Evolutionary conservation across 352 stramenopile genomes (phyloP).

Genomic region (Phytopythium delawarense): DNA sequence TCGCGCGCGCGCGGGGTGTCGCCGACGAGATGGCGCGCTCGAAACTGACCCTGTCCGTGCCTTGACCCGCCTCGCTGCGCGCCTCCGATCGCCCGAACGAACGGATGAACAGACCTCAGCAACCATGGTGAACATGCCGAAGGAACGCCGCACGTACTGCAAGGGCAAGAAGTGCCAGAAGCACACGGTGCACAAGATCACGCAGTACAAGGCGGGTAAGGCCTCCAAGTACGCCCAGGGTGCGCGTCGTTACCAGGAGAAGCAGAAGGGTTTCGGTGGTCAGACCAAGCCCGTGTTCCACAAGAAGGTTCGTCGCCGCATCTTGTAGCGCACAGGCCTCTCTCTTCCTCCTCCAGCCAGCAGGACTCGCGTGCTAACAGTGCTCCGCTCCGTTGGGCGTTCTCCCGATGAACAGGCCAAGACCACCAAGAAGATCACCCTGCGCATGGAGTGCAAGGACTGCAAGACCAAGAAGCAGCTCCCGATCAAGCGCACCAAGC

Average conservation of each 20-base stretch:
- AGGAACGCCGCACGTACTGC: constrained; percentile 99
- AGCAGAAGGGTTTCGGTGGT: constrained; percentile 99
- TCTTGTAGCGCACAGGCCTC: background rate
- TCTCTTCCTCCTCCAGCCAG: too few species aligned
- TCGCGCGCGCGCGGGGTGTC: background rate
- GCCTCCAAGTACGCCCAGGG: constrained; percentile 99
- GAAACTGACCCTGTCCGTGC: constrained; percentile 1
- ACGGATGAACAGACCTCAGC: constrained; percentile 48
- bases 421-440: constrained; percentile 96
- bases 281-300: constrained; percentile 99
- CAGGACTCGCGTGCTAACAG: constrained; percentile 4
- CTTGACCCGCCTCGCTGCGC: background rate
- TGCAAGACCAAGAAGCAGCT: constrained; percentile 99
- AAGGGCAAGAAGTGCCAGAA: constrained; percentile 99
- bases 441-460: constrained; percentile 99
- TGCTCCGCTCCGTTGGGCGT: background rate
- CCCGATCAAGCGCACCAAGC: constrained; percentile 99
- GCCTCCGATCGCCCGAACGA: background rate
- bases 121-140: constrained; percentile 99
- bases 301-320: constrained; percentile 90
- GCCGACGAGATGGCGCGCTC: background rate
- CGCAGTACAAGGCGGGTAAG: constrained; percentile 99
- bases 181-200: constrained; percentile 99
- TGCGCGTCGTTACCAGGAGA: constrained; percentile 97
- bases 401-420: constrained; percentile 82